Conservation (phyloP, 345 rosid genomes). For the Excoecaria agallocha region DNA sequence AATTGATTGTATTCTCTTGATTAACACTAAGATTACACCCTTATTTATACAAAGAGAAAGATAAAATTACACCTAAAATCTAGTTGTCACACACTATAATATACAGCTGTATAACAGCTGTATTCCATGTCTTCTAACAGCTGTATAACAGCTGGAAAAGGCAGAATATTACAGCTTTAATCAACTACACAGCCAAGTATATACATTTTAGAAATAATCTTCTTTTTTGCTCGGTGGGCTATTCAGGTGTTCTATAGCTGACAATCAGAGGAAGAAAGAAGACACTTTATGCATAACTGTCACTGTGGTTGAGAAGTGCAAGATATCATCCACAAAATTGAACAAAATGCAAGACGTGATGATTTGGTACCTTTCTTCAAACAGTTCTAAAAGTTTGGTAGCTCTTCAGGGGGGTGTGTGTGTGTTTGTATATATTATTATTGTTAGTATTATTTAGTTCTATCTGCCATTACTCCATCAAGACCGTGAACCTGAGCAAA, state of each 20-base stretch:
- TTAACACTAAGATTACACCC: no score
- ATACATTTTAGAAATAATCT: background rate
- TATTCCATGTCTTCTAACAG: no score
- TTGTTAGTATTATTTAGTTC: background rate
- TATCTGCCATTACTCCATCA: background rate
- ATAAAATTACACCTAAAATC: no score
- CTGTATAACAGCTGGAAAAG: no score
- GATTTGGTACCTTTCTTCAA: slow-evolving; percentile 65
- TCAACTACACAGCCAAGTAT: no score
- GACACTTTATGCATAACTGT: slow-evolving; percentile 58
- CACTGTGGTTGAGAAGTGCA: slow-evolving; percentile 40
- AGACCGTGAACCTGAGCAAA: background rate
- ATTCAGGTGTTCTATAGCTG: slow-evolving; percentile 42
- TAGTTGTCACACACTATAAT: no score
- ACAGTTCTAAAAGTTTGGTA: slow-evolving; percentile 56
- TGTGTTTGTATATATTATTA: no score
- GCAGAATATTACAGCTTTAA: no score
- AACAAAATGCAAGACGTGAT: slow-evolving; percentile 39
- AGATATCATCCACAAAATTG: slow-evolving; percentile 30
- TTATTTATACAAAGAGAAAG: no score
- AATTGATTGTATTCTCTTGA: no score
- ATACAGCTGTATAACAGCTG: no score
- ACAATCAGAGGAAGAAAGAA: slow-evolving; percentile 33
- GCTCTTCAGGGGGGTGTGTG: background rate
- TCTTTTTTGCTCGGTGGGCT: slow-evolving; percentile 11